phyloP scores from a whole-genome alignment of 768 basidiomycete species.

The Flagelloscypha sp. region DNA sequence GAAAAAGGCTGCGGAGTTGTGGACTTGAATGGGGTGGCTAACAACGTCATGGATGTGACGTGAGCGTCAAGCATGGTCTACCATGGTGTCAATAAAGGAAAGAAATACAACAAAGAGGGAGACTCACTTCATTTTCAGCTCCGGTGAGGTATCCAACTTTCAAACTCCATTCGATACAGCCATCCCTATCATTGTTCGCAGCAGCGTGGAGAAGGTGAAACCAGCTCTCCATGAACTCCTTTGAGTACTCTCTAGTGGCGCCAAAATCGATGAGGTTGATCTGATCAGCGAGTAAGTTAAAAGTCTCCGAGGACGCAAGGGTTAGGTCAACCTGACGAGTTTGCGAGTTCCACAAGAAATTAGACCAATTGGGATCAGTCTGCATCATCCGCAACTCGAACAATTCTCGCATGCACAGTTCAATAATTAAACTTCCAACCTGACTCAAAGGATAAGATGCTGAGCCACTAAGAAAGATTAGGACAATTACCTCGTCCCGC shows the following conservation, averaged over 20 bases:
- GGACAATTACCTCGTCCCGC: conserved; percentile 58
- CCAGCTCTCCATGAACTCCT: conserved; percentile 86
- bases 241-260: conserved; percentile 80
- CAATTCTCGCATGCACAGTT: conserved; percentile 83
- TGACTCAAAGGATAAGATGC: conserved; percentile 22
- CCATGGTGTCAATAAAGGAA: neutral
- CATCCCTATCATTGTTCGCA: conserved; percentile 53
- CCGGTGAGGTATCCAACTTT: conserved; percentile 88
- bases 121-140: conserved; percentile 65
- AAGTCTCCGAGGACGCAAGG: neutral
- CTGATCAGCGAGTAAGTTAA: conserved; percentile 23
- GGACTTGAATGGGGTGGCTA: conserved; percentile 77
- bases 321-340: conserved; percentile 59
- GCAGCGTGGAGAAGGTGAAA: conserved; percentile 76
- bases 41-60: conserved; percentile 69
- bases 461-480: conserved; percentile 6
- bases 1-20: conserved; percentile 61
- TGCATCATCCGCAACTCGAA: conserved; percentile 93
- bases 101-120: neutral
- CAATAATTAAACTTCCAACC: conserved; percentile 79
- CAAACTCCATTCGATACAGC: conserved; percentile 66
- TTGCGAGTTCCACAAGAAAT: conserved; percentile 80
- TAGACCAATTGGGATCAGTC: conserved; percentile 98
- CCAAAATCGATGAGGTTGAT: conserved; percentile 94
- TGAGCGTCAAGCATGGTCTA: conserved; percentile 86